Conservation (phyloP, 805 yeast genomes). For the Saturnispora hagleri region DNA sequence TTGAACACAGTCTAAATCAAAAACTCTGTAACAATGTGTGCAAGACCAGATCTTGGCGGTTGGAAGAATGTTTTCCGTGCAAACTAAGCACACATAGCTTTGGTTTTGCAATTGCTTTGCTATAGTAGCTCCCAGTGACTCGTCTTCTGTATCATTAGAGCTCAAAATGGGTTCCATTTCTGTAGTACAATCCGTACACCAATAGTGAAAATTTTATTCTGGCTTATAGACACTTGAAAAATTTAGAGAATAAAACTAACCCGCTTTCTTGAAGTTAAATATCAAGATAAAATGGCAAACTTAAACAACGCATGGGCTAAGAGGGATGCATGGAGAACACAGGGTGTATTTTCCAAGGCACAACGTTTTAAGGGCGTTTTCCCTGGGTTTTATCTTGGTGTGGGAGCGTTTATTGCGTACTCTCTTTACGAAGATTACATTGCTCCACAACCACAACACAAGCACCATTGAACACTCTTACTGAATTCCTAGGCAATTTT, state of each 20-base stretch:
- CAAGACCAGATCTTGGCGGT: constrained; percentile 74
- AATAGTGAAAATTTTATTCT: neutral
- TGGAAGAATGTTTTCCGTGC: constrained; percentile 72
- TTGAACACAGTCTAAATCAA: constrained; percentile 73
- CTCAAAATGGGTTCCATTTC: constrained; percentile 4
- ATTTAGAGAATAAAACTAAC: neutral
- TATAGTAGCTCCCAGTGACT: constrained; percentile 15
- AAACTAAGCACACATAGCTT: constrained; percentile 76
- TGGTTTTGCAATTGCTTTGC: constrained; percentile 31
- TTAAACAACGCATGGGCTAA: constrained; percentile 36
- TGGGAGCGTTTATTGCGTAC: constrained; percentile 63
- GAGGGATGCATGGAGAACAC: constrained; percentile 86
- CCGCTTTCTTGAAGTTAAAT: neutral
- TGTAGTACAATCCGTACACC: constrained; percentile 9
- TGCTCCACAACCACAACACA: constrained; percentile 19
- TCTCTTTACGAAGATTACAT: constrained; percentile 51
- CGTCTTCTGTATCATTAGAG: constrained; percentile 5
- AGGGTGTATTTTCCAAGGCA: constrained; percentile 66
- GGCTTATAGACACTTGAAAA: neutral
- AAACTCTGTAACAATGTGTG: constrained; percentile 65
- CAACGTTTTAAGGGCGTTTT: constrained; percentile 62
- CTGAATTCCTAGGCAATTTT: constrained; percentile 2
- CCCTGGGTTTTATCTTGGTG: constrained; percentile 76
- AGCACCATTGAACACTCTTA: neutral
- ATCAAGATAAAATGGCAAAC: constrained; percentile 19